A percentile compares a stretch with the other conserved stretches of the same genome.
Conservation (phyloP, 768 basidiomycete species). For the Kondoa malvinella region DNA sequence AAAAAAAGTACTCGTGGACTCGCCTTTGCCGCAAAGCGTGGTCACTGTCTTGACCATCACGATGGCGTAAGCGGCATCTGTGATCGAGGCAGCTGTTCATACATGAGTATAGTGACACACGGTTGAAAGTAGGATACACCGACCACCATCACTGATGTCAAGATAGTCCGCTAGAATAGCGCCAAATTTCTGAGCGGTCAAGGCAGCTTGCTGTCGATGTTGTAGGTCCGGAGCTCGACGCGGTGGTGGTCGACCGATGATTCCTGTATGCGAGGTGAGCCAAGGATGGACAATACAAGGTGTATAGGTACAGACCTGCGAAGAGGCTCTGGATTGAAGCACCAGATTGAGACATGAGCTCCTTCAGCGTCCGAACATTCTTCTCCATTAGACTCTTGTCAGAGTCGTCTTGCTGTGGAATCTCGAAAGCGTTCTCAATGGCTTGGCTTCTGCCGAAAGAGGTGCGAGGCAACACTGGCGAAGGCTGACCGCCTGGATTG, state of each 20-base stretch:
- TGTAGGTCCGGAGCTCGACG: background rate
- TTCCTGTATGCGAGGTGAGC: background rate
- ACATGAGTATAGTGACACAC: background rate
- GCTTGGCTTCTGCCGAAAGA: background rate
- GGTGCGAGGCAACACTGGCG: background rate
- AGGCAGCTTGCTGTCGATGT: slow-evolving; percentile 3
- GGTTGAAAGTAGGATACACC: background rate
- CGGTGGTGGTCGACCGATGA: slow-evolving; percentile 1
- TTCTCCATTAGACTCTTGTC: background rate
- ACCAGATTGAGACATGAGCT: background rate
- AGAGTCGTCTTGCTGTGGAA: background rate
- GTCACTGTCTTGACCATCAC: background rate
- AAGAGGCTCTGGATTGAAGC: background rate
- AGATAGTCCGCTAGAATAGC: background rate
- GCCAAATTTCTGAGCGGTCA: background rate
- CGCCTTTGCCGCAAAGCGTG: background rate
- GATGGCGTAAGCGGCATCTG: background rate
- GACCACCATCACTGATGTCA: slow-evolving; percentile 5
- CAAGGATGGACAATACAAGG: no score
- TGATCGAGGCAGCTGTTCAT: background rate
- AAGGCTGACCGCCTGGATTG: background rate
- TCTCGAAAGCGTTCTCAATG: background rate
- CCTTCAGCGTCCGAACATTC: background rate
- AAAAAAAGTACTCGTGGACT: background rate
- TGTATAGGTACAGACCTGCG: background rate